A percentile compares a stretch with the other conserved stretches of the same genome.
Evolutionary conservation across 306 rosid genomes (phyloP).

Genomic region (Nissolia schottii): DNA sequence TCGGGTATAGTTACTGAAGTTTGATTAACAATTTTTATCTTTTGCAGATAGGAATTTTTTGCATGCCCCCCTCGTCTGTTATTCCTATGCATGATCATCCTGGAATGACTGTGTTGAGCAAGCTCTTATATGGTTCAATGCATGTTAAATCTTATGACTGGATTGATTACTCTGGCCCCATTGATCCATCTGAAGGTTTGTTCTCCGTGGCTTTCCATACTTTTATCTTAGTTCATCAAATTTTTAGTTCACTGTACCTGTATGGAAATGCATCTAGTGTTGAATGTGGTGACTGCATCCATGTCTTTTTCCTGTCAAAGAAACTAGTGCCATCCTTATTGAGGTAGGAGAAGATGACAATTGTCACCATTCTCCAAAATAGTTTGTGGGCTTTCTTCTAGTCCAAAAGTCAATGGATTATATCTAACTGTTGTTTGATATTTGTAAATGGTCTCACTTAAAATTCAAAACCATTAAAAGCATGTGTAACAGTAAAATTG

Average conservation of each 20-base stretch:
- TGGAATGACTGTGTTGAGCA: conserved; percentile 96
- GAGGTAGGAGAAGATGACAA: background rate
- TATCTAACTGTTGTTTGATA: background rate
- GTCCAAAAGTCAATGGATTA: background rate
- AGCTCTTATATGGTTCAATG: conserved; percentile 85
- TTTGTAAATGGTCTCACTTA: background rate
- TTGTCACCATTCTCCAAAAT: background rate
- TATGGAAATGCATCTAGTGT: background rate
- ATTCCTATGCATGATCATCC: conserved; percentile 97
- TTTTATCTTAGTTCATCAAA: background rate
- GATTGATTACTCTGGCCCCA: conserved; percentile 60
- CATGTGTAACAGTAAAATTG: background rate
- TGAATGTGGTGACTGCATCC: background rate
- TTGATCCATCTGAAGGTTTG: conserved; percentile 65
- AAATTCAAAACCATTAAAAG: background rate
- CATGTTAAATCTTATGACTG: conserved; percentile 86
- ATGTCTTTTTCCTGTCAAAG: background rate
- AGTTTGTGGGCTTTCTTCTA: background rate
- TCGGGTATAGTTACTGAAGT: background rate
- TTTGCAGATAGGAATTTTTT: conserved; percentile 90
- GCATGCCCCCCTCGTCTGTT: conserved; percentile 87
- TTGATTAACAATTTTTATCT: background rate
- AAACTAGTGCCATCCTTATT: background rate
- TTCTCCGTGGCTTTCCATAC: conserved; percentile 11
- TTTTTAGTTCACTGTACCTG: conserved; percentile 3